Evolutionary conservation across 371 early-diverging fungal genomes (phyloP).

Genomic region (Batrachochytrium dendrobatidis): DNA sequence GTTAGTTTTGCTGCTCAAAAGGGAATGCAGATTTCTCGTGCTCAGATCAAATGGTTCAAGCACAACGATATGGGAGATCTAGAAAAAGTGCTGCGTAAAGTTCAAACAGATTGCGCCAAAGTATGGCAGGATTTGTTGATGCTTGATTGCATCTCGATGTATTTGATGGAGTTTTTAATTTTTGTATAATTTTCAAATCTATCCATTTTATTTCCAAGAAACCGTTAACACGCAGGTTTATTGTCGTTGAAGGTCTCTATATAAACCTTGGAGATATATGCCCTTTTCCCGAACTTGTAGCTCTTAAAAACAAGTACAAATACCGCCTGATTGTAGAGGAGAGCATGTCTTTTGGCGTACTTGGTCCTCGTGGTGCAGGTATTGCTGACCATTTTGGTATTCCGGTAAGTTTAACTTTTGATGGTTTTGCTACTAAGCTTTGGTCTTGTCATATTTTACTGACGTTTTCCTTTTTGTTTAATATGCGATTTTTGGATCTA

Average conservation of each 20-base stretch:
- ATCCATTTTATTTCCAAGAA: constrained; percentile 40
- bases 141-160: neutral
- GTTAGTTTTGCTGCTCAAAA: constrained; percentile 85
- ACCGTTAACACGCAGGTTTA: constrained; percentile 81
- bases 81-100: constrained; percentile 75
- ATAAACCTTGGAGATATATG: constrained; percentile 88
- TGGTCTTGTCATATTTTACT: neutral
- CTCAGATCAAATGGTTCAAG: constrained; percentile 80
- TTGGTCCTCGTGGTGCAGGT: constrained; percentile 88
- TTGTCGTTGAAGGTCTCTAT: constrained; percentile 96
- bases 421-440: too few species aligned
- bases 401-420: neutral
- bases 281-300: constrained; percentile 74
- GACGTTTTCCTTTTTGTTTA: constrained; percentile 1
- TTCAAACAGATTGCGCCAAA: constrained; percentile 50
- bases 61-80: constrained; percentile 96
- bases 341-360: constrained; percentile 84
- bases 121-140: neutral
- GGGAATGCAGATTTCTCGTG: constrained; percentile 85
- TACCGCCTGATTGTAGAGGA: constrained; percentile 97
- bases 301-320: constrained; percentile 92
- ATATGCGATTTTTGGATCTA: constrained; percentile 8
- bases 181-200: neutral
- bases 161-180: neutral
- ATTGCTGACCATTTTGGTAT: constrained; percentile 73